Base-by-base conservation (phyloP, 192 early-diverging fungal genomes). In the Entomortierella parvispora region DNA sequence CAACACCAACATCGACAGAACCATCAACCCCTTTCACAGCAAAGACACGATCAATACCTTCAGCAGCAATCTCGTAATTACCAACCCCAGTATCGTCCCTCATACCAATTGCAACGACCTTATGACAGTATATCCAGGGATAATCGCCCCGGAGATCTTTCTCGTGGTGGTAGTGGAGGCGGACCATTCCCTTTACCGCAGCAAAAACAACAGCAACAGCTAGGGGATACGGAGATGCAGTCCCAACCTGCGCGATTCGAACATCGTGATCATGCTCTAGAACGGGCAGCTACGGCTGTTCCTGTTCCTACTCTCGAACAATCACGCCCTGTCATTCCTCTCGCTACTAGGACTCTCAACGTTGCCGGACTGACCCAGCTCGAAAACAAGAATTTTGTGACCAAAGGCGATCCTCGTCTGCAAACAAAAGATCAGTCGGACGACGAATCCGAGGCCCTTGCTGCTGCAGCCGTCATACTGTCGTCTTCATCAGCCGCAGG, bases 341-440 rank as follows among this genome's bases (percentile, higher is more conserved):
- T n/a, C n/a, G n/a, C n/a, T n/a, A 40, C 3, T 17, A 9, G 37
- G 37, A 40, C 37, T 40, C 37, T 40, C 37, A 11, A 29, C 3
- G 31, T 11, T 33, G 52, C 47, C 33, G 33, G 48, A 11, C 40
- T 63, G 47, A 54, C 62, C 2, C 51, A 44, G 28, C 25, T 54
- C 23, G 45, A 20, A 17, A 54, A 65, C 42, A 40, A 40, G 26
- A 65, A 65, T 42, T 65, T 65, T 65, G 62, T 52, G 23, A 63
- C 22, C 32, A 63, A 63, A 18, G 40, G 47, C 26, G 29, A 25
- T 26, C 20, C 32, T 22, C 23, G 32, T 4, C 42, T 33, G 4
- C 61, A 51, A 42, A 26, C 37, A 5, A 12, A 9, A 9, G 48
- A 50, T 40, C 61, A 50, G 7, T 12, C 17, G 32, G 31, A 42